Evolutionary conservation across 495 filamentous ascomycete species (phyloP).

Genomic region (Neurospora sp.): DNA sequence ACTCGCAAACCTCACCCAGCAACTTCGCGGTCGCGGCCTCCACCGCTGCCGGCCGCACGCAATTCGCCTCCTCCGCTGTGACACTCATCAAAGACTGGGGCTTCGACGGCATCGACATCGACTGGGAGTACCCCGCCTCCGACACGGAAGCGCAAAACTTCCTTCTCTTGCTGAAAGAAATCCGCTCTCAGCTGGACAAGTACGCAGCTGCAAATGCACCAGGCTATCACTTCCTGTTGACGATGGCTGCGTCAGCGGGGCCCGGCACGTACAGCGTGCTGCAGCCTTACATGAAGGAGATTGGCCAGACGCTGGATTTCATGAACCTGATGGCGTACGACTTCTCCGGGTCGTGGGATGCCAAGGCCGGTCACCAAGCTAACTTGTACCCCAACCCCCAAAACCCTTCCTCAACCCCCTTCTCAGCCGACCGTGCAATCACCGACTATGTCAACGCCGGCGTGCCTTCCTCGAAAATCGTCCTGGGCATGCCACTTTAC

Average conservation of each 20-base stretch:
- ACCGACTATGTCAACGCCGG: constrained; percentile 53
- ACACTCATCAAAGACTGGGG: constrained; percentile 52
- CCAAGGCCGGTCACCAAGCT: constrained; percentile 57
- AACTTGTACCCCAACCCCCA: constrained; percentile 52
- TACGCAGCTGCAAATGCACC: constrained; percentile 42
- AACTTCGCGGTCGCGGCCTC: constrained; percentile 65
- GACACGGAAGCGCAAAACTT: constrained; percentile 55
- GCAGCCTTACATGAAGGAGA: constrained; percentile 39
- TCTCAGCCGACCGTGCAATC: constrained; percentile 57
- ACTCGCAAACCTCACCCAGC: constrained; percentile 37
- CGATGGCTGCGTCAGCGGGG: constrained; percentile 54
- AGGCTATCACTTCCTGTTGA: constrained; percentile 58
- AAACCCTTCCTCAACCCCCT: constrained; percentile 51
- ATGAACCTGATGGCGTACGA: constrained; percentile 83
- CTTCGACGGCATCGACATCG: constrained; percentile 38
- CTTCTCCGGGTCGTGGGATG: constrained; percentile 60
- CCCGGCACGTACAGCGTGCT: constrained; percentile 50
- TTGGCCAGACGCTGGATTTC: constrained; percentile 66
- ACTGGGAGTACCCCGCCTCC: constrained; percentile 48
- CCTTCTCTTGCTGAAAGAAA: constrained; percentile 57
- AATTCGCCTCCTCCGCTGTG: constrained; percentile 57
- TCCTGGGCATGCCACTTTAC: constrained; percentile 81
- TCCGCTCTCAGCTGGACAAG: constrained; percentile 52
- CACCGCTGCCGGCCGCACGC: constrained; percentile 40
- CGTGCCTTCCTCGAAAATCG: constrained; percentile 55